Evolutionary conservation across 768 basidiomycete species (phyloP), one percentile per base, ranked within the genome.

Genomic region (Paxillus ammoniavirescens): DNA sequence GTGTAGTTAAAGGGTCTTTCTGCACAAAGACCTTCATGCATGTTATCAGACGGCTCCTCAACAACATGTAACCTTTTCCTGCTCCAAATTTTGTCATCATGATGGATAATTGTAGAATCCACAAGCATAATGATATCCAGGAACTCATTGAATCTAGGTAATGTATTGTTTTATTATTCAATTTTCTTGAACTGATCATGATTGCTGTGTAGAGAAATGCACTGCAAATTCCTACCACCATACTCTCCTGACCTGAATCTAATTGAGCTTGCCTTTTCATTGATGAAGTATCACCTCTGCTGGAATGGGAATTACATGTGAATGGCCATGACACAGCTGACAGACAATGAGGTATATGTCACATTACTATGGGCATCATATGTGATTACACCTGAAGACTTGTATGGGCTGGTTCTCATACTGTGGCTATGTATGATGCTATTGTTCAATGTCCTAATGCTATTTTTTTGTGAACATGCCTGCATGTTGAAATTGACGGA

Each of bases 31-130:
- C 5, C 2, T 76, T 78, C 54, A 23, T 37, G 0, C 21, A 60
- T 0, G 78, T 75, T 52, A 61, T 79, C 10, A 40, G 61, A 4
- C 56, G 62, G 0, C 58, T 26, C 26, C 26, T 26, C 26, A 6
- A 26, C 26, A 36, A 53, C 2, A 78, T 78, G 76, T 54, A 73
- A 17, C 73, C 70, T 1, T 77, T 56, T 45, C 75, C 73, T 0
- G 54, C 28, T 0, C 58, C 57, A 3, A 72, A 75, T 10, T 74
- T 69, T 7, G 72, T 75, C 1, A 52, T 77, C 33, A 60, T 76
- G 1, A 71, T 76, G 67, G 75, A 75, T 53, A 75, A 75, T 55
- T 67, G 68, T 7, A 28, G 47, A 1, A 73, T 75, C 17, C 73
- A 77, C 53, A 64, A 75, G 35, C 51, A 56, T 23, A 49, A 55